A percentile compares a stretch with the other conserved stretches of the same genome.
phyloP scores from a whole-genome alignment of 2,329 filamentous ascomycete genomes.

The Aureobasidium sp. region DNA sequence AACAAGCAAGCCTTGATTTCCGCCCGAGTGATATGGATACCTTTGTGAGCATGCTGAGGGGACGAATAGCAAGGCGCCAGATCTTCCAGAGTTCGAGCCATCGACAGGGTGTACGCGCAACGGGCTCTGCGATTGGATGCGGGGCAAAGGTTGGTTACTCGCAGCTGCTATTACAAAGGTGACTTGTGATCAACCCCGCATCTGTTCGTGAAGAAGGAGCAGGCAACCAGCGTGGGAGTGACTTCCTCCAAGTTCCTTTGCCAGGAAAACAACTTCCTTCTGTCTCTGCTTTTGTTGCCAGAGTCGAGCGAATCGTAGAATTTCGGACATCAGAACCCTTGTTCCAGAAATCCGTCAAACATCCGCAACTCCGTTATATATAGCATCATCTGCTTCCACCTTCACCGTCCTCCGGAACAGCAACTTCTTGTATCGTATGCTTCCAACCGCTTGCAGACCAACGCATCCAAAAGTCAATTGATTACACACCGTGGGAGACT shows the following conservation, averaged over 20 bases:
- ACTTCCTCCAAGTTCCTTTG: not conserved
- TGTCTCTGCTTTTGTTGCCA: not conserved
- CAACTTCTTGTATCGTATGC: not conserved
- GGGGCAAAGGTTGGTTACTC: slow-evolving; percentile 2
- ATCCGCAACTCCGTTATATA: slow-evolving; percentile 11
- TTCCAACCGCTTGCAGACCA: not conserved
- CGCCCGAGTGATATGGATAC: slow-evolving; percentile 2
- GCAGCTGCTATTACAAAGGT: slow-evolving; percentile 1
- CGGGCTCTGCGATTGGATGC: slow-evolving; percentile 5
- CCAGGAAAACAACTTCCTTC: too few species aligned
- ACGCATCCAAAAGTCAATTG: not conserved
- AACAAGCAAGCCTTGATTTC: not conserved
- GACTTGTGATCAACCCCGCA: slow-evolving; percentile 15
- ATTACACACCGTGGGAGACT: not conserved
- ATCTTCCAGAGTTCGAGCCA: not conserved
- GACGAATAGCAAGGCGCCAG: not conserved
- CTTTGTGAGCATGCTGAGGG: not conserved
- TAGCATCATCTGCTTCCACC: not conserved
- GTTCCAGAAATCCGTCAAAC: not conserved
- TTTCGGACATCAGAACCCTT: not conserved
- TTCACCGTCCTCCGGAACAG: not conserved
- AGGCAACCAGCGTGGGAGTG: not conserved
- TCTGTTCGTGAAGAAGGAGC: slow-evolving; percentile 4
- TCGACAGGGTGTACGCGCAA: not conserved
- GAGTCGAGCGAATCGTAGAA: slow-evolving; percentile 5